phyloP scores from a whole-genome alignment of 1,139 yeast species.

The Taphrina betulina region DNA sequence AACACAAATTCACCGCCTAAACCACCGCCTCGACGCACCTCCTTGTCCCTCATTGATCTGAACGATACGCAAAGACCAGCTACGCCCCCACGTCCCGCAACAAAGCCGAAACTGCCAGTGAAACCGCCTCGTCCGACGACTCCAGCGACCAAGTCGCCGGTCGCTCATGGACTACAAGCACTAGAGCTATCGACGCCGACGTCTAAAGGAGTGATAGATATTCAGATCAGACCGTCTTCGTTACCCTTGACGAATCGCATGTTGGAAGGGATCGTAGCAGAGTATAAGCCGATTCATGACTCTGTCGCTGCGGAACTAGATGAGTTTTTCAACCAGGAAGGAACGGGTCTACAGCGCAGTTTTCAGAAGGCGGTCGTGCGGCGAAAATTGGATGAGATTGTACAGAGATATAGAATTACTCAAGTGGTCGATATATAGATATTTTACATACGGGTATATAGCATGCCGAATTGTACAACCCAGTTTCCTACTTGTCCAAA shows the following conservation, averaged over 20 bases:
- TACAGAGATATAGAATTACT: constrained; percentile 10
- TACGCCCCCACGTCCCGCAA: constrained; percentile 18
- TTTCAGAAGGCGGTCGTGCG: constrained; percentile 25
- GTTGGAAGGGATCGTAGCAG: constrained; percentile 9
- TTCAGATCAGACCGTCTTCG: constrained; percentile 6
- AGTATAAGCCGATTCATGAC: constrained; percentile 13
- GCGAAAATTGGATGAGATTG: constrained; percentile 21
- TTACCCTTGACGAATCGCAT: constrained; percentile 10
- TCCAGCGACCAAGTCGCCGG: neutral
- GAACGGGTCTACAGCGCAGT: constrained; percentile 8
- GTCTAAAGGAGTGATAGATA: neutral
- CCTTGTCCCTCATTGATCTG: constrained; percentile 11
- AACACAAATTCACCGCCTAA: no score
- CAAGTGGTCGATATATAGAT: constrained; percentile 12
- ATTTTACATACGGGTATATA: neutral
- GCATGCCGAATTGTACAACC: constrained; percentile 9
- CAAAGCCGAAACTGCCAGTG: neutral
- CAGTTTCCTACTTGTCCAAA: constrained; percentile 17
- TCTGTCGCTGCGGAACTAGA: constrained; percentile 14
- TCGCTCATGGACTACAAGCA: neutral
- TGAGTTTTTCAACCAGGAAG: constrained; percentile 26
- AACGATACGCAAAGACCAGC: constrained; percentile 5
- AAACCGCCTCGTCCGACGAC: neutral
- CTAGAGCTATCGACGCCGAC: constrained; percentile 4
- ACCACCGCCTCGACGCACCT: no score